Conservation (phyloP, 129 eudicot species). For the Mikania micrantha region DNA sequence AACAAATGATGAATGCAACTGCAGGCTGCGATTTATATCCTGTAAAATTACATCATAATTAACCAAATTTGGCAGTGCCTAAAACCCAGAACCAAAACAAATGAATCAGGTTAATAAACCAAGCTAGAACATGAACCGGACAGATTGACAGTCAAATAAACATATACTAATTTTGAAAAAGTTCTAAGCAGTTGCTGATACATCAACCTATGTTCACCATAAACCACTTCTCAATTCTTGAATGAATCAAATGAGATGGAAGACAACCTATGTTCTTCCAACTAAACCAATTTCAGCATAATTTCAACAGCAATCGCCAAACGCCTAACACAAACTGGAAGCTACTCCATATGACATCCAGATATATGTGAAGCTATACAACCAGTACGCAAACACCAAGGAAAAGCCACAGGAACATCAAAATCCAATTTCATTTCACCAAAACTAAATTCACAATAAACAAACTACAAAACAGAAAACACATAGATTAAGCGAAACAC, state of each 20-base stretch:
- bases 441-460: not conserved
- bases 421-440: not conserved
- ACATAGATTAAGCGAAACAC: not conserved
- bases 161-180: not conserved
- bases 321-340: not conserved
- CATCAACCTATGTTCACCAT: not conserved
- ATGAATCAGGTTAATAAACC: not conserved
- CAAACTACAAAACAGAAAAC: not conserved
- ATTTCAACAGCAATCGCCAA: not conserved
- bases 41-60: conserved; percentile 17
- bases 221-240: no score
- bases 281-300: not conserved
- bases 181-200: not conserved
- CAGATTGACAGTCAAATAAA: not conserved
- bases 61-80: not conserved
- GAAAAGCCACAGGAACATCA: not conserved
- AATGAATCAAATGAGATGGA: no score
- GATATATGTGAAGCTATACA: not conserved
- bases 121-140: not conserved
- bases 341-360: not conserved
- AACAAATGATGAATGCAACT: conserved; percentile 81
- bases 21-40: conserved; percentile 47
- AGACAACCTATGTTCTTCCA: not conserved
- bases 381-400: not conserved
- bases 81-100: not conserved